Percentiles rank a stretch among this genome's conserved stretches.
Conservation (phyloP, 352 stramenopile genomes). For the Hyaloperonospora arabidopsidis region DNA sequence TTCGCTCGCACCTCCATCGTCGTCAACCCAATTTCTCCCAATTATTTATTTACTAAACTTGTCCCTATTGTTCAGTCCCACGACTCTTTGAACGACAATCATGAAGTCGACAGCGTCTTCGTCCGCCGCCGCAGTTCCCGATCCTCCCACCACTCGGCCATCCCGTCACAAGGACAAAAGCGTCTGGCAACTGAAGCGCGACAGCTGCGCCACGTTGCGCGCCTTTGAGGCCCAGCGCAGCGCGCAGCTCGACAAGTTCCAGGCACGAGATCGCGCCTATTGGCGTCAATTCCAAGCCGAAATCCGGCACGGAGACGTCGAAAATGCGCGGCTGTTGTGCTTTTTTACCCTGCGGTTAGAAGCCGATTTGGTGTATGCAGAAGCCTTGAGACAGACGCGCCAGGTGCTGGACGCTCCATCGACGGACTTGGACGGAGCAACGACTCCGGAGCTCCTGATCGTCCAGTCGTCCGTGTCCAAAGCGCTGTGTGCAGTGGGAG, state of each 20-base stretch:
- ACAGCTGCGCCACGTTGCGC: slow-evolving; percentile 52
- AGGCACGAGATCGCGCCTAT: slow-evolving; percentile 58
- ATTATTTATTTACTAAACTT: too few species aligned
- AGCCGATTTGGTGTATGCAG: slow-evolving; percentile 68
- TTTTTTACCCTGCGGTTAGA: slow-evolving; percentile 66
- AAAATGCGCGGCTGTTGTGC: slow-evolving; percentile 53
- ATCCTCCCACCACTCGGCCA: background rate
- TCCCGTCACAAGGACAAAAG: slow-evolving; percentile 7
- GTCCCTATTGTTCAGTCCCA: too few species aligned
- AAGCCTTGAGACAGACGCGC: slow-evolving; percentile 57
- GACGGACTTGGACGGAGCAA: slow-evolving; percentile 3
- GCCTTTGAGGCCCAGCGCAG: slow-evolving; percentile 59
- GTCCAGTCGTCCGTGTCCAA: slow-evolving; percentile 54
- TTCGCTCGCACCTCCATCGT: too few species aligned
- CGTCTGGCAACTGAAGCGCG: slow-evolving; percentile 51
- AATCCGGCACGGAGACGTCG: slow-evolving; percentile 50
- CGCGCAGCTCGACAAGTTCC: slow-evolving; percentile 62
- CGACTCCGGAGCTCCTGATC: slow-evolving; percentile 11
- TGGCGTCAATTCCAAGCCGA: slow-evolving; percentile 78
- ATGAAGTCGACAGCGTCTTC: slow-evolving; percentile 12
- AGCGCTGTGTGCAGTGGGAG: slow-evolving; percentile 48
- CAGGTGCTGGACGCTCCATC: slow-evolving; percentile 38
- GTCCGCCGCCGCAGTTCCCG: slow-evolving; percentile 2
- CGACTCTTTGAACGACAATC: background rate
- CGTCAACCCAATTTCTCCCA: too few species aligned